A percentile compares a stretch with the other conserved stretches of the same genome.
Conservation (phyloP, 2,329 filamentous ascomycete genomes). For the Colletotrichum liaoningense region DNA sequence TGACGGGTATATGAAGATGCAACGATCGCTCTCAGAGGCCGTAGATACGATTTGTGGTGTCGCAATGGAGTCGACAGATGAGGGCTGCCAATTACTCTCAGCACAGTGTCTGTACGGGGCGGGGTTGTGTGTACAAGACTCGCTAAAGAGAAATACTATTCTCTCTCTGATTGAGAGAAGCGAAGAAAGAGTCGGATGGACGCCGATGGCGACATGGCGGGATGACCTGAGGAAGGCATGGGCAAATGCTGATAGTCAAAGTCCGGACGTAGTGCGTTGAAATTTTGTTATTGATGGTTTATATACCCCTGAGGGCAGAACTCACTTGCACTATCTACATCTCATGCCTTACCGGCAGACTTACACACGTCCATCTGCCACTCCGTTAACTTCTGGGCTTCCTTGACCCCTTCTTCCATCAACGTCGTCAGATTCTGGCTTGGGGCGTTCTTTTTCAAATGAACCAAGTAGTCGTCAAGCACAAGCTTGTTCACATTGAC, state of each 20-base stretch:
- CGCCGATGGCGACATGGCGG: slow-evolving; percentile 47
- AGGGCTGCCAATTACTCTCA: slow-evolving; percentile 54
- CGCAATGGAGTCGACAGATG: slow-evolving; percentile 55
- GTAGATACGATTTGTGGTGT: slow-evolving; percentile 58
- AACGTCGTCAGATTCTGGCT: slow-evolving; percentile 49
- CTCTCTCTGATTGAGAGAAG: slow-evolving; percentile 50
- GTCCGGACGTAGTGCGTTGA: slow-evolving; percentile 10
- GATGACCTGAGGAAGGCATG: slow-evolving; percentile 47
- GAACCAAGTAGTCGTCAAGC: slow-evolving; percentile 44
- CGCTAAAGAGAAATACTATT: slow-evolving; percentile 48
- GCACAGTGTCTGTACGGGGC: slow-evolving; percentile 57
- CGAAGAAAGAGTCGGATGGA: slow-evolving; percentile 50
- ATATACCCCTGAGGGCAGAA: neutral
- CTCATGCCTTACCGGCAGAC: slow-evolving; percentile 55
- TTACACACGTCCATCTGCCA: slow-evolving; percentile 61
- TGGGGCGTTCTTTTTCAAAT: slow-evolving; percentile 50
- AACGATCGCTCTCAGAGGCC: slow-evolving; percentile 39
- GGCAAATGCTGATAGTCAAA: slow-evolving; percentile 39
- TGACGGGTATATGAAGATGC: slow-evolving; percentile 54
- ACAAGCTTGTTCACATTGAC: slow-evolving; percentile 61
- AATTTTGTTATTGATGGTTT: neutral
- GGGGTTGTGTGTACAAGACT: slow-evolving; percentile 53
- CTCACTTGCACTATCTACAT: too few relatives aligned
- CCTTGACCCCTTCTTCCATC: slow-evolving; percentile 58
- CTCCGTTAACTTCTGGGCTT: slow-evolving; percentile 54